These are phyloP conservation scores for Stephanocyclus meneghinianus DNA, from an alignment of 352 stramenopile species.

Conservation along the genomic window DNA sequence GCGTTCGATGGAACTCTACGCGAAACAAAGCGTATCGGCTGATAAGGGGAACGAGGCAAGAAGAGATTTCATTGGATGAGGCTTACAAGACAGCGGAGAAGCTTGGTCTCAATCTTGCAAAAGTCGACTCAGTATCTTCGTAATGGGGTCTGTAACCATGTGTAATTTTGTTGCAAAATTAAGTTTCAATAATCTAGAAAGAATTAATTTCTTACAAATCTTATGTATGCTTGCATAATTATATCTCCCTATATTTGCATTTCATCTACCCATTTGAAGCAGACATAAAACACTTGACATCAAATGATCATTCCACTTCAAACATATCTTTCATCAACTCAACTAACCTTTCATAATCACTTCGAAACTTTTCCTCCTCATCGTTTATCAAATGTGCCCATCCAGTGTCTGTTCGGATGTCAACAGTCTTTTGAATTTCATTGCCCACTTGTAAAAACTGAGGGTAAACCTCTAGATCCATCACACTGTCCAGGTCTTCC, in stretches of 20 bases:
- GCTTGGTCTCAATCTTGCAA: conserved; percentile 43
- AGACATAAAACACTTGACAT: too few relatives aligned
- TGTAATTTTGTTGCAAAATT: background rate
- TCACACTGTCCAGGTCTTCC: conserved; percentile 77
- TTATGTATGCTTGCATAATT: background rate
- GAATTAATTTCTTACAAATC: background rate
- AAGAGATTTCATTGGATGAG: conserved; percentile 50
- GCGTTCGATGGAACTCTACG: conserved; percentile 41
- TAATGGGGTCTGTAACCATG: background rate
- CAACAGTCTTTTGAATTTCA: conserved; percentile 88
- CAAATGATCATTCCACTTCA: conserved; percentile 39
- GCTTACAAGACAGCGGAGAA: conserved; percentile 44
- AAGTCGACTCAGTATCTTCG: conserved; percentile 27
- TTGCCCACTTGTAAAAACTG: conserved; percentile 85
- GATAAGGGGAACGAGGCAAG: conserved; percentile 35
- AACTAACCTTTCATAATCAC: conserved; percentile 89
- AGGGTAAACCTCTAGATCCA: conserved; percentile 75
- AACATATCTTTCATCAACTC: conserved; percentile 75
- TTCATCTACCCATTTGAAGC: background rate
- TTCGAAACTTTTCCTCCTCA: conserved; percentile 85
- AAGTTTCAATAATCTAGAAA: background rate
- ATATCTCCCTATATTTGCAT: background rate
- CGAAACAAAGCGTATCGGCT: conserved; percentile 31
- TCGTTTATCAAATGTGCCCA: conserved; percentile 92
- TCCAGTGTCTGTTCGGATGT: conserved; percentile 93